These are phyloP conservation scores for Podospora fimiseda DNA, from an alignment of 495 filamentous ascomycete genomes.

Conservation along the genomic window DNA sequence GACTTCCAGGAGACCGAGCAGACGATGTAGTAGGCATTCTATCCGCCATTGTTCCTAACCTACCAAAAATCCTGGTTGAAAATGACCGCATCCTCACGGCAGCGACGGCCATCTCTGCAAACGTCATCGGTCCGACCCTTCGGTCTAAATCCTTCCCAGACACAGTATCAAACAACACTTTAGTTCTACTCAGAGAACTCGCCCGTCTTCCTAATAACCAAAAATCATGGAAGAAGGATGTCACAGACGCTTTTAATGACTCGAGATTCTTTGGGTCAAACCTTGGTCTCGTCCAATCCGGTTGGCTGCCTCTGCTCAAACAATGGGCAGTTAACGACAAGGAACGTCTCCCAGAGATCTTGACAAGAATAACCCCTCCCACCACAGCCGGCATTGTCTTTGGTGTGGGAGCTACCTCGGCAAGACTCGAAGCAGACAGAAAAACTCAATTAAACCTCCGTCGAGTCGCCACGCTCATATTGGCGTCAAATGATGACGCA, in stretches of 20 bases:
- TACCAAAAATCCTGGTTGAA: constrained; percentile 81
- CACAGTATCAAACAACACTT: constrained; percentile 63
- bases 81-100: constrained; percentile 74
- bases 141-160: constrained; percentile 84
- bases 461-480: constrained; percentile 67
- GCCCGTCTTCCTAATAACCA: constrained; percentile 68
- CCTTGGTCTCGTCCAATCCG: constrained; percentile 56
- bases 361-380: constrained; percentile 72
- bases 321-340: constrained; percentile 82
- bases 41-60: constrained; percentile 67
- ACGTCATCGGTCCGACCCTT: constrained; percentile 74
- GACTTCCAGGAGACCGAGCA: constrained; percentile 38
- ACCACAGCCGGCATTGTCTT: constrained; percentile 97
- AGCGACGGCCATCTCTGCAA: constrained; percentile 72
- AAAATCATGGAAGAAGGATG: constrained; percentile 89
- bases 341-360: constrained; percentile 75
- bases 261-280: constrained; percentile 68
- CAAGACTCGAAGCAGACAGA: constrained; percentile 88
- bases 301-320: constrained; percentile 76
- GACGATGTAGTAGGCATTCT: constrained; percentile 81
- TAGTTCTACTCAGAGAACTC: constrained; percentile 72
- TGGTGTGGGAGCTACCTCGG: constrained; percentile 89
- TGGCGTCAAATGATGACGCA: constrained; percentile 67
- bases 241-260: constrained; percentile 88
- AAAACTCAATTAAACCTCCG: constrained; percentile 88